phyloP scores from a whole-genome alignment of 345 rosid species.

The Populus simonii region DNA sequence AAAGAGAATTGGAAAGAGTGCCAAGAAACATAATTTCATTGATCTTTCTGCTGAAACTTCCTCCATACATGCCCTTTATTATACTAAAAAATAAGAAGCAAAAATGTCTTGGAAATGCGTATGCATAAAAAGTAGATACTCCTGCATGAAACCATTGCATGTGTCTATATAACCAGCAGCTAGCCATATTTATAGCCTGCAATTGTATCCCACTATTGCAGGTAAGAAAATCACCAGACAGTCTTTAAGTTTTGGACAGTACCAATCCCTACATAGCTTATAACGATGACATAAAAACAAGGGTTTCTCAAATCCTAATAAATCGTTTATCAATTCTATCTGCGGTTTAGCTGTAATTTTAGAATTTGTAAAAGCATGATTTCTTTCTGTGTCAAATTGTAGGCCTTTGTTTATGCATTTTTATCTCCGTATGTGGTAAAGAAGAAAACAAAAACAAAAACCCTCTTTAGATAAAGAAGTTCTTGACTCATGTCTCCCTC shows the following conservation, averaged over 20 bases:
- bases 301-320: too few relatives aligned
- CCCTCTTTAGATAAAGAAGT: not conserved
- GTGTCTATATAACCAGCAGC: not conserved
- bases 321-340: too few relatives aligned
- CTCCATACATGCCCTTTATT: not conserved
- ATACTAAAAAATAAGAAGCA: not conserved
- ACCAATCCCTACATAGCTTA: not conserved
- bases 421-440: not conserved
- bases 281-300: too few relatives aligned
- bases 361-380: too few relatives aligned
- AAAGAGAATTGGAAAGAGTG: slow-evolving; percentile 2
- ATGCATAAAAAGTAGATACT: not conserved
- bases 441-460: too few relatives aligned
- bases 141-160: slow-evolving; percentile 1
- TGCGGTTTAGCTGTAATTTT: too few relatives aligned
- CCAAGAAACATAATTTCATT: not conserved
- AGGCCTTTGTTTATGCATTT: not conserved
- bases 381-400: too few relatives aligned
- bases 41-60: not conserved
- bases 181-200: not conserved
- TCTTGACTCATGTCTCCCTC: not conserved
- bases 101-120: not conserved
- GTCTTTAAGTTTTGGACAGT: not conserved
- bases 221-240: not conserved
- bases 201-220: not conserved